phyloP scores from a whole-genome alignment of 1,139 yeast genomes.

The Geotrichum histeridarum region DNA sequence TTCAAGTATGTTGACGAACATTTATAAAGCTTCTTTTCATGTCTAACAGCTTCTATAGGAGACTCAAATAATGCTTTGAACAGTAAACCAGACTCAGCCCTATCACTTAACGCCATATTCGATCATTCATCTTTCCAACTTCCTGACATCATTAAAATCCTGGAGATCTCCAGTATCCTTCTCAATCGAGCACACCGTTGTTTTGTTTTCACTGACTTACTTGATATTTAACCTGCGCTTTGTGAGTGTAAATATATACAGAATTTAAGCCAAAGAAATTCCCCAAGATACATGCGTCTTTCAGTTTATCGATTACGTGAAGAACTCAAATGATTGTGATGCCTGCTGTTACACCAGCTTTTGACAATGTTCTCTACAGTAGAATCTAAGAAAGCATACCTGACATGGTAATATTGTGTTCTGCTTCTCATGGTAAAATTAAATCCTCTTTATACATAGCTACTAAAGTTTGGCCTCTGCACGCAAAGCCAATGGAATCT shows the following conservation, averaged over 20 bases:
- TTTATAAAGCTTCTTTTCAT: not conserved
- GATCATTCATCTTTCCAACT: not conserved
- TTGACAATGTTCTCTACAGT: too few species aligned
- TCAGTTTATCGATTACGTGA: too few species aligned
- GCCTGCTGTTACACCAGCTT: too few species aligned
- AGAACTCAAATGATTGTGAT: too few species aligned
- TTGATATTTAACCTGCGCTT: not conserved
- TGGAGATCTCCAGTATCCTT: not conserved
- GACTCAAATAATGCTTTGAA: slow-evolving; percentile 1
- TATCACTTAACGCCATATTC: not conserved
- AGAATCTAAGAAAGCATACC: too few species aligned
- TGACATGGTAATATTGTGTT: too few species aligned
- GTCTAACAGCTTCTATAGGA: slow-evolving; percentile 2
- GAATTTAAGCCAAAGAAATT: too few species aligned
- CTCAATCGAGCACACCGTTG: not conserved
- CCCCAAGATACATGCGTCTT: too few species aligned
- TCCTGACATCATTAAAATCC: not conserved
- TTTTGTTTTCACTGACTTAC: not conserved
- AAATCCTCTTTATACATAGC: not conserved
- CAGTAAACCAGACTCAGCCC: not conserved
- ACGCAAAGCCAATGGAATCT: not conserved
- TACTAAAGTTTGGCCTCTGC: not conserved
- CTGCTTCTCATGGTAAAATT: not conserved
- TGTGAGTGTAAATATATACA: slow-evolving; percentile 7
- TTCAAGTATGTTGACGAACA: slow-evolving; percentile 48